phyloP scores from a whole-genome alignment of 192 early-diverging fungal species.

The Backusella parvicylindrica region DNA sequence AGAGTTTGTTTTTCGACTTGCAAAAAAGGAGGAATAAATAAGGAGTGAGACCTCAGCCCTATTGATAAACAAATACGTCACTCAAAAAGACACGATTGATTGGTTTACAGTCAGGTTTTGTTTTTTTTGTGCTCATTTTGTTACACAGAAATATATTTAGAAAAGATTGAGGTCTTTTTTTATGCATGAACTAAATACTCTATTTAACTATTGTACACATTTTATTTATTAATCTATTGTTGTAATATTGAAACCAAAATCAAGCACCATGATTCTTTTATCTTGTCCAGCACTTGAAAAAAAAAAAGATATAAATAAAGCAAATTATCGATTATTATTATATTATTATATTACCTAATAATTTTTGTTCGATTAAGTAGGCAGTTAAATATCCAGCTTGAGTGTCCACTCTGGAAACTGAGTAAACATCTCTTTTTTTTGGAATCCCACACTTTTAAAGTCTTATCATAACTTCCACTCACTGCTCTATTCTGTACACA shows the following conservation, averaged over 20 bases:
- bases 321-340: too few species aligned
- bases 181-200: background rate
- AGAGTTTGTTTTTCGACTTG: background rate
- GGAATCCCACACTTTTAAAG: slow-evolving; percentile 92
- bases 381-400: slow-evolving; percentile 96
- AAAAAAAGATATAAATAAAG: background rate
- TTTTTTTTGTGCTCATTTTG: too few species aligned
- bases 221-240: background rate
- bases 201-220: background rate
- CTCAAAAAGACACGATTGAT: background rate
- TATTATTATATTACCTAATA: slow-evolving; percentile 33
- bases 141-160: background rate
- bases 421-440: slow-evolving; percentile 74
- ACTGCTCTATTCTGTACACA: slow-evolving; percentile 56
- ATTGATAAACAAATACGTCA: slow-evolving; percentile 3
- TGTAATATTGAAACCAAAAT: slow-evolving; percentile 26
- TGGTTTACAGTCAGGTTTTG: background rate
- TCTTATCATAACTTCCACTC: slow-evolving; percentile 88
- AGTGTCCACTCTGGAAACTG: slow-evolving; percentile 58
- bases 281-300: slow-evolving; percentile 36
- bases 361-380: slow-evolving; percentile 73
- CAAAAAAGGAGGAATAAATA: slow-evolving; percentile 3
- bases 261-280: slow-evolving; percentile 38
- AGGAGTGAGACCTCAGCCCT: background rate
- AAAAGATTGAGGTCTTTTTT: background rate